Percentiles rank a stretch among this genome's conserved stretches.
Conservation (phyloP, 148 eudicot genomes). For the Rhododendron ovatum region DNA sequence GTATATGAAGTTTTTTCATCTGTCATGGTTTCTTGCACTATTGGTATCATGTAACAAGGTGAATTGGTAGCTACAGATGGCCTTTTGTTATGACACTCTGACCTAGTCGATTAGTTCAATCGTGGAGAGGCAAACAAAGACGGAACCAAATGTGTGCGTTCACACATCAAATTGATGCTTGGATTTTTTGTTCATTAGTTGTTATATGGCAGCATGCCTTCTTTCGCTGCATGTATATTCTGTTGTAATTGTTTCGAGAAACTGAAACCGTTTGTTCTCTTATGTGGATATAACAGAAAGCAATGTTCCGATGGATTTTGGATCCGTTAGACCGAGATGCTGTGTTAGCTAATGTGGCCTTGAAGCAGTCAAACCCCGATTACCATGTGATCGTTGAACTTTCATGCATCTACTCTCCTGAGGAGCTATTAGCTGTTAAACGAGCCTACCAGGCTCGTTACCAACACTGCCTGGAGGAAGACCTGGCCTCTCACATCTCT, state of each 20-base stretch:
- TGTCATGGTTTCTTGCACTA: neutral
- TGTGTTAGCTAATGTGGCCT: conserved; percentile 53
- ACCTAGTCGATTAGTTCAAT: neutral
- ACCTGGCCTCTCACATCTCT: conserved; percentile 48
- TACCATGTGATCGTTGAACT: conserved; percentile 57
- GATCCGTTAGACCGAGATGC: conserved; percentile 79
- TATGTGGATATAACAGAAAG: conserved; percentile 36
- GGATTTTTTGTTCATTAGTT: neutral
- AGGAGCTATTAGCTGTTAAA: conserved; percentile 53
- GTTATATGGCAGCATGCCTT: neutral
- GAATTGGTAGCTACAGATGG: neutral
- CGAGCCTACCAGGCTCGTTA: conserved; percentile 66
- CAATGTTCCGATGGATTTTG: conserved; percentile 69
- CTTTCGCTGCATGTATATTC: neutral
- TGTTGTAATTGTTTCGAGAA: neutral
- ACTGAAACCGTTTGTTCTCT: neutral
- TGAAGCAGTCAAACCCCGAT: conserved; percentile 37
- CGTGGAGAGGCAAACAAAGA: neutral
- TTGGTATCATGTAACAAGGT: neutral
- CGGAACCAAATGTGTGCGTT: neutral
- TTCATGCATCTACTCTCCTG: conserved; percentile 42
- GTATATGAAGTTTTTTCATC: neutral
- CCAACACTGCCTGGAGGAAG: conserved; percentile 67
- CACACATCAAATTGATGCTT: neutral
- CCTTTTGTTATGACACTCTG: neutral